Percentiles rank a stretch among this genome's conserved stretches.
These are phyloP conservation scores for Rhodocollybia butyracea DNA, from an alignment of 768 basidiomycete genomes.

Conservation along the genomic window DNA sequence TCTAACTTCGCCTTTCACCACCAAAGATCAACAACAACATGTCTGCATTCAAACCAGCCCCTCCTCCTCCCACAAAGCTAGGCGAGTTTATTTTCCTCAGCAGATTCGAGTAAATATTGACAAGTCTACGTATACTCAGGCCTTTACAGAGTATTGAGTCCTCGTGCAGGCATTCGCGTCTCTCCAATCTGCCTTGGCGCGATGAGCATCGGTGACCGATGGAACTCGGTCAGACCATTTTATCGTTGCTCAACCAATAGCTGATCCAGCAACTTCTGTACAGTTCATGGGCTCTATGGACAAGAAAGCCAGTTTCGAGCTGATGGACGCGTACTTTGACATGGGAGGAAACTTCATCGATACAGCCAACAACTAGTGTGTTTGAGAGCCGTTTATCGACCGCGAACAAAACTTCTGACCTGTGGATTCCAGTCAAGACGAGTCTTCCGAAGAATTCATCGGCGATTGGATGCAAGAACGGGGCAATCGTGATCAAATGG, in stretches of 20 bases:
- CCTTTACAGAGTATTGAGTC: conserved; percentile 13
- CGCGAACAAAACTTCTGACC: background rate
- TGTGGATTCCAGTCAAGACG: conserved; percentile 39
- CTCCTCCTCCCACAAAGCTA: conserved; percentile 19
- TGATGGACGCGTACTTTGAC: conserved; percentile 40
- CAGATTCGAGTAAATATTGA: too few species aligned
- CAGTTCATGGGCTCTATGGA: conserved; percentile 28
- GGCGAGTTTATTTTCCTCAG: too few species aligned
- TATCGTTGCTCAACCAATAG: background rate
- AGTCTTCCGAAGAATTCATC: conserved; percentile 47
- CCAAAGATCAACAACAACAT: too few species aligned
- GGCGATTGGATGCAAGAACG: conserved; percentile 51
- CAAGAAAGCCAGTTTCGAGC: conserved; percentile 37
- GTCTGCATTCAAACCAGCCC: conserved; percentile 6
- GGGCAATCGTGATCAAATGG: conserved; percentile 43
- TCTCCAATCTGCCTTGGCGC: conserved; percentile 44
- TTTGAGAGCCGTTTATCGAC: conserved; percentile 11
- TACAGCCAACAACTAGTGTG: conserved; percentile 45
- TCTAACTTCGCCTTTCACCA: too few species aligned
- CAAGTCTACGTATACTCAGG: too few species aligned
- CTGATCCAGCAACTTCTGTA: background rate
- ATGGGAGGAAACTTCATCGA: conserved; percentile 45
- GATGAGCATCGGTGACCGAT: conserved; percentile 42
- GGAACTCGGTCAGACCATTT: conserved; percentile 15
- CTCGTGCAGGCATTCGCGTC: conserved; percentile 39